phyloP scores from a whole-genome alignment of 768 basidiomycete genomes.

The Hydnomerulius pinastri region DNA sequence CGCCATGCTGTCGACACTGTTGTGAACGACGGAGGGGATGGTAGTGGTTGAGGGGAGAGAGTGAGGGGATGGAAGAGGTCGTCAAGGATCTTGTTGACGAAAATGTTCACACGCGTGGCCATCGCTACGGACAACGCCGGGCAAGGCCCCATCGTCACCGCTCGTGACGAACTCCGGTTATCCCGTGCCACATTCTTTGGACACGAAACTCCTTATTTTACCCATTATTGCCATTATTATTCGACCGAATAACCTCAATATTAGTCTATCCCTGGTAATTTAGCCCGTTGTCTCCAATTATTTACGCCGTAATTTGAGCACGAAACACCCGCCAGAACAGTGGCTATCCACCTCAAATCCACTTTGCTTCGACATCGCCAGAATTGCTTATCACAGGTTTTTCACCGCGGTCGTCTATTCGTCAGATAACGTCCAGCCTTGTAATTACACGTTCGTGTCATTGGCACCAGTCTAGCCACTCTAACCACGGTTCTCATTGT shows the following conservation, averaged over 20 bases:
- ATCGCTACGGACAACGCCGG: conserved; percentile 45
- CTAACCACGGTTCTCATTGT: no score
- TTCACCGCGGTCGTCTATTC: no score
- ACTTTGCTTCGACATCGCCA: background rate
- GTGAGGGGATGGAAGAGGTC: conserved; percentile 35
- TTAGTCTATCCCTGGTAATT: no score
- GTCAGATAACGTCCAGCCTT: no score
- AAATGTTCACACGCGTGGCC: conserved; percentile 43
- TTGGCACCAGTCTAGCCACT: no score
- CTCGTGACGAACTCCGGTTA: conserved; percentile 42
- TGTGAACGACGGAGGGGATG: conserved; percentile 23
- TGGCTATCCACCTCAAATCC: background rate
- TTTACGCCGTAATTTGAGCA: conserved; percentile 1
- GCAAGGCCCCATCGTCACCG: conserved; percentile 45
- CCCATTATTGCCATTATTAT: conserved; percentile 4
- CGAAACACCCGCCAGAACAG: conserved; percentile 8
- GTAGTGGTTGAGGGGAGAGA: conserved; percentile 39
- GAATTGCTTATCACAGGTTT: background rate
- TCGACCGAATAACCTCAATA: background rate
- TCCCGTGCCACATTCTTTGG: conserved; percentile 34
- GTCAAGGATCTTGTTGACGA: conserved; percentile 44
- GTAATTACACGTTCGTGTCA: background rate
- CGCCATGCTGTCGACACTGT: conserved; percentile 31
- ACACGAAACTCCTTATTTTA: conserved; percentile 25
- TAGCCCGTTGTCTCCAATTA: conserved; percentile 5